Conservation (phyloP, 768 basidiomycete species). For the Chiua virens region DNA sequence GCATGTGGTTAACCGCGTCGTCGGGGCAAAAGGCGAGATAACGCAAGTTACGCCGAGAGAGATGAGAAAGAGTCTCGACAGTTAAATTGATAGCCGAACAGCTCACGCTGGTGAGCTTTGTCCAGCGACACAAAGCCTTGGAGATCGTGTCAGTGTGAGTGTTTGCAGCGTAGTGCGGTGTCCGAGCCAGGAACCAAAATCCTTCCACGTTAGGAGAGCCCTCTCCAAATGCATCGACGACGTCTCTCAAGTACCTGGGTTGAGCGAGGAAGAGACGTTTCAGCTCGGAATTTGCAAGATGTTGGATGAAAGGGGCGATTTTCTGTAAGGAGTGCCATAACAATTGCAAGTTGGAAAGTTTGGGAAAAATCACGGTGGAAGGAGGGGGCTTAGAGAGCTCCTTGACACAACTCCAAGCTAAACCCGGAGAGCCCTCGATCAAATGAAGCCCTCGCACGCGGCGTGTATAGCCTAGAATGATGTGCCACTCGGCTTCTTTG, state of each 20-base stretch:
- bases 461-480: conserved; percentile 6
- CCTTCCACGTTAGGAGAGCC: background rate
- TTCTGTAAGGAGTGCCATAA: background rate
- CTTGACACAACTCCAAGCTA: background rate
- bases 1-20: too few species aligned
- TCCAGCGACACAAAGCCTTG: conserved; percentile 7
- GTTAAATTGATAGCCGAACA: background rate
- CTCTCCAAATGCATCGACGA: background rate
- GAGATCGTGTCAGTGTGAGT: background rate
- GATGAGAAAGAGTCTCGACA: background rate
- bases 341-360: conserved; percentile 2
- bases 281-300: conserved; percentile 4
- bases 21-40: too few species aligned
- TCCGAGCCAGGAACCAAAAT: background rate
- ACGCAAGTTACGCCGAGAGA: background rate
- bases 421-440: background rate
- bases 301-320: conserved; percentile 7
- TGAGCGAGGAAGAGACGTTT: background rate
- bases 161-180: background rate
- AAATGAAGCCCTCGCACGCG: conserved; percentile 7
- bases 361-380: conserved; percentile 8
- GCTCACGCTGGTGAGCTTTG: background rate
- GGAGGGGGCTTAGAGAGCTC: background rate
- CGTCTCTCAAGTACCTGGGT: background rate
- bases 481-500: conserved; percentile 4